Evolutionary conservation across 164 flowering plant species (phyloP), one percentile per base, ranked within the genome.

Genomic region (Nelumbo lutea): DNA sequence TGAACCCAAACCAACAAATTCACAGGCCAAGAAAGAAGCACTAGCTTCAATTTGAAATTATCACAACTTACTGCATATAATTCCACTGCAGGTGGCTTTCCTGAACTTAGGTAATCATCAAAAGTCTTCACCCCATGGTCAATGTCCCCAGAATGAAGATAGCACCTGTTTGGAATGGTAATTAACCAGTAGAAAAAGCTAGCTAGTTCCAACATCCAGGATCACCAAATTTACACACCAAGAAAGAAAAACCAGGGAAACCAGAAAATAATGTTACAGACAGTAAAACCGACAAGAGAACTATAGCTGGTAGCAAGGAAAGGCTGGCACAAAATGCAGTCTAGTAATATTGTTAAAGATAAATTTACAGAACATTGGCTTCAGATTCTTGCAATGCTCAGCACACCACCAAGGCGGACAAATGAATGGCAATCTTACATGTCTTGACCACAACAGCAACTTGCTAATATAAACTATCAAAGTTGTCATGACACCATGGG

Each of bases 71-170:
- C 98, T 83, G 72, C 77, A 82, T 77, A 91, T 55, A 94, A 79
- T 72, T 94, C 98, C 6, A 65, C 8, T n/a, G 62, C 42, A 55
- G 88, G 88, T 62, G 80, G 79, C 78, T 66, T 86, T 62, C 84
- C 79, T 11, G 91, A 77, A 43, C 71, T 82, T 81, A 85, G 71
- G 79, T 87, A 82, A 67, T 91, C 91, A 56, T 90, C 90, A 82
- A 90, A 94, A 55, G 62, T 57, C 76, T 90, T 78, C 48, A 73
- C 80, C 68, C 89, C 97, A 73, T 78, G 83, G 65, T 91, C 96
- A 69, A 94, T 43, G 78, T 89, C 88, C 61, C 96, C 96, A 64
- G 85, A 72, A 74, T 79, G 83, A 50, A 91, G 74, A 80, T 89
- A 91, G 75, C 97, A 90, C 87, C 98, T 89, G 79, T 57, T 59